Base-by-base conservation (phyloP, 495 filamentous ascomycete species). In the Xylaria venustula region DNA sequence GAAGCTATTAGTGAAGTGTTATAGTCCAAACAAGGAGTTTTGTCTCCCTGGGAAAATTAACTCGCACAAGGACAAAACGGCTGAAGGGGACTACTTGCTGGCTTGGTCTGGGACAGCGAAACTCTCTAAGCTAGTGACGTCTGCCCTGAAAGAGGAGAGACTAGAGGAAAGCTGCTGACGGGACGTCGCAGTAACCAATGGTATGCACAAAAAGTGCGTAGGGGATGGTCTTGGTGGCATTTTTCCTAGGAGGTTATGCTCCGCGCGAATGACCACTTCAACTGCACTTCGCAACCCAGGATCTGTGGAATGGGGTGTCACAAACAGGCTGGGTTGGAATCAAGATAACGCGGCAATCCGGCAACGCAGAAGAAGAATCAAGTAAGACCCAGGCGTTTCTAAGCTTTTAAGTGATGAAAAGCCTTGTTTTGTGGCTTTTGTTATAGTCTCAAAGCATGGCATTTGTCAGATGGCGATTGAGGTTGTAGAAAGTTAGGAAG, bases 121-220 rank as follows among this genome's bases (percentile, higher is more conserved):
- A 54, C 72, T 71, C 25, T 65, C 46, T 28, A 71, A 60, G 47
- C 60, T 68, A 11, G 75, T 70, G 37, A 89, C 77, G 36, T 87
- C 82, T 9, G 79, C 67, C 50, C 77, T 80, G 70, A 97, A 94
- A 19, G 73, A 54, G 3, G 77, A 72, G 17, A 96, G 72, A 2
- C 84, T 84, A 14, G 68, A 63, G 30, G 86, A 75, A 3, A 96
- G 81, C 62, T 91, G 85, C 0, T 81, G 79, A 14, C 86, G 77
- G 1, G 90, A 91, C 15, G 69, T 34, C 0, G 75, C 25, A 26
- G 84, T 91, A 58, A 89, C 79, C 61, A 96, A 85, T 9, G 93
- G 91, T 51, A 97, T 73, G 73, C 90, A 93, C 37, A 97, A 84
- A 71, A 96, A 96, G 72, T 97, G 93, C 0, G 93, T 97, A n/a